phyloP scores from a whole-genome alignment of 495 filamentous ascomycete species.

The Cetradonia linearis region DNA sequence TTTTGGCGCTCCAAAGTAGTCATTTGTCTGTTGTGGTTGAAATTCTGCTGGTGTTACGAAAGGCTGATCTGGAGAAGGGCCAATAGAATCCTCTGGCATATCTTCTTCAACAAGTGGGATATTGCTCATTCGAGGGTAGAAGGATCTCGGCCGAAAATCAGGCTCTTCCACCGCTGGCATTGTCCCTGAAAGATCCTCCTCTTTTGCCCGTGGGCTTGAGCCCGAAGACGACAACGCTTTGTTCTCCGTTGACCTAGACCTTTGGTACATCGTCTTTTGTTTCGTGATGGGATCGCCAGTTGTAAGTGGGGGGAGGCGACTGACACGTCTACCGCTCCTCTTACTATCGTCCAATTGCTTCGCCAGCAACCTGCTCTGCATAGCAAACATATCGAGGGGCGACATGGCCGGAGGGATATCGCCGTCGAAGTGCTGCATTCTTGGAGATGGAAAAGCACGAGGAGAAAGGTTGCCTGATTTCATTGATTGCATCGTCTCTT shows the following conservation, averaged over 20 bases:
- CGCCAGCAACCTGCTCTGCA: conserved; percentile 79
- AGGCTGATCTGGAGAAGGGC: conserved; percentile 11
- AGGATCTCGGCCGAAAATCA: conserved; percentile 54
- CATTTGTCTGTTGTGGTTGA: conserved; percentile 15
- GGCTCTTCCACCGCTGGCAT: conserved; percentile 52
- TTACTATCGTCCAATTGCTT: conserved; percentile 71
- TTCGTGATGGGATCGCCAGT: conserved; percentile 65
- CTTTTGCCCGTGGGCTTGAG: conserved; percentile 32
- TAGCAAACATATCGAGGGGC: conserved; percentile 85
- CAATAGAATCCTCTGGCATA: conserved; percentile 22
- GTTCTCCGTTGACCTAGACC: conserved; percentile 40
- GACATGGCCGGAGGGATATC: conserved; percentile 87
- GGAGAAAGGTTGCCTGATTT: conserved; percentile 28
- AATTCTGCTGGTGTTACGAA: conserved; percentile 16
- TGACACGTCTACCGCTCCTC: conserved; percentile 60
- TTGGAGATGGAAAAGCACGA: conserved; percentile 52
- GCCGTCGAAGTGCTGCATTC: conserved; percentile 64
- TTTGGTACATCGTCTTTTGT: conserved; percentile 62
- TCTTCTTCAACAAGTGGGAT: conserved; percentile 46
- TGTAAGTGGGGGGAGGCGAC: conserved; percentile 71
- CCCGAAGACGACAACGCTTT: conserved; percentile 28
- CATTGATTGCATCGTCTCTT: conserved; percentile 41
- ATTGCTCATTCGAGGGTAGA: conserved; percentile 62
- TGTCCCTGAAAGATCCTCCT: conserved; percentile 26
- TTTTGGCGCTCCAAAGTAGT: conserved; percentile 38